Conservation (phyloP, 108 stramenopile species). For the Fragilariopsis cylindrus region DNA sequence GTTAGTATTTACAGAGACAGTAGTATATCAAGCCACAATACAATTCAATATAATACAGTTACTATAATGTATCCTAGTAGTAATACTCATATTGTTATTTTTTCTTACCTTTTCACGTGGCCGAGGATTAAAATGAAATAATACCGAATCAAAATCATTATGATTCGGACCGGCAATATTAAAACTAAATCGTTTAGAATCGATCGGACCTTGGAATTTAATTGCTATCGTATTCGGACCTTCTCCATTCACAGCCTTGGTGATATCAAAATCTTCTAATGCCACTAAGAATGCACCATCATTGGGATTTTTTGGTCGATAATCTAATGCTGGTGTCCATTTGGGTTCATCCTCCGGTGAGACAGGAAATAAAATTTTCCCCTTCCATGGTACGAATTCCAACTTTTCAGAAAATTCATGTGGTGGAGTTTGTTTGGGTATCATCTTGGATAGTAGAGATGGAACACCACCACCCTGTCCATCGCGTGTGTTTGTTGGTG, state of each 20-base stretch:
- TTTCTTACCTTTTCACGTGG: slow-evolving; percentile 44
- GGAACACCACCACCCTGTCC: slow-evolving; percentile 1
- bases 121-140: slow-evolving; percentile 88
- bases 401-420: slow-evolving; percentile 81
- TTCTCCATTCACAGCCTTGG: slow-evolving; percentile 31
- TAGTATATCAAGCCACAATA: not conserved
- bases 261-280: slow-evolving; percentile 65
- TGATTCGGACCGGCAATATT: slow-evolving; percentile 75
- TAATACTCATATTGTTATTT: too few species aligned
- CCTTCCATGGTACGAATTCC: slow-evolving; percentile 41
- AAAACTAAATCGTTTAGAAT: slow-evolving; percentile 77
- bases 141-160: slow-evolving; percentile 53
- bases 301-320: slow-evolving; percentile 41
- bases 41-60: too few species aligned
- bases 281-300: slow-evolving; percentile 69
- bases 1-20: too few species aligned
- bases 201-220: slow-evolving; percentile 75
- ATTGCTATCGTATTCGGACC: slow-evolving; percentile 86
- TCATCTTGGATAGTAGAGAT: slow-evolving; percentile 74
- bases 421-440: slow-evolving; percentile 56
- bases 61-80: too few species aligned
- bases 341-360: slow-evolving; percentile 21
- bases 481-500: slow-evolving; percentile 5
- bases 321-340: slow-evolving; percentile 64
- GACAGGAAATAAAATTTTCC: slow-evolving; percentile 51